Evolutionary conservation across 2,329 filamentous ascomycete genomes (phyloP).

Genomic region (Blastomyces percursus): DNA sequence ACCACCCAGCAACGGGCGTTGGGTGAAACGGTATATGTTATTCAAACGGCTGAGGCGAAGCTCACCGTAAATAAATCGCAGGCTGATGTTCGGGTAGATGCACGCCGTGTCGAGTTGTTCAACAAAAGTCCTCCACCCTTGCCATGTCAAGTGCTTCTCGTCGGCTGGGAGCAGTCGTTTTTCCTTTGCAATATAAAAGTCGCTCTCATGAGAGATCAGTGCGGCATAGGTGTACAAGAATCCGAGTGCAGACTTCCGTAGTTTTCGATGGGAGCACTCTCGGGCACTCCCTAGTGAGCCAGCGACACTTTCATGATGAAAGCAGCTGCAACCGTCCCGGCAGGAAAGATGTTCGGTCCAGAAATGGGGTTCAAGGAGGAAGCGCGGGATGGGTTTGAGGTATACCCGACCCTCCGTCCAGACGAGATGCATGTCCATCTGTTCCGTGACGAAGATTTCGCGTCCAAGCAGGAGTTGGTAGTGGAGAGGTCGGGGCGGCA

Average conservation of each 20-base stretch:
- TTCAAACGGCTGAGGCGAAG: background rate
- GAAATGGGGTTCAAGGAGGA: background rate
- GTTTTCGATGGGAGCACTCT: background rate
- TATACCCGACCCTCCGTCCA: background rate
- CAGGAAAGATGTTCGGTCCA: background rate
- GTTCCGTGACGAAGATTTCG: background rate
- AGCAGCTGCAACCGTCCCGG: background rate
- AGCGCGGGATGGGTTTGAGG: constrained; percentile 1
- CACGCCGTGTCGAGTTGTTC: background rate
- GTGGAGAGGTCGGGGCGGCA: background rate
- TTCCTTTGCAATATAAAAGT: constrained; percentile 1
- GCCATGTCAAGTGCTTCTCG: background rate
- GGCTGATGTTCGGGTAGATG: background rate
- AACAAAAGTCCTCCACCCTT: constrained; percentile 2
- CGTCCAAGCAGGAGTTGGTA: background rate
- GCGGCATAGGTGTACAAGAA: background rate
- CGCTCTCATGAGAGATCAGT: background rate
- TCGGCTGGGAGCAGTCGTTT: background rate
- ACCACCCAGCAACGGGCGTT: background rate
- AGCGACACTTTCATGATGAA: background rate
- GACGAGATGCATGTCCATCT: constrained; percentile 1
- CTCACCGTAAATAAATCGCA: background rate
- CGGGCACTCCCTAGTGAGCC: background rate
- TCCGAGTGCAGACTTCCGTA: background rate
- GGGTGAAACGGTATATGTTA: background rate